phyloP scores from a whole-genome alignment of 805 yeast species.

The Wickerhamiella allomyrinae region DNA sequence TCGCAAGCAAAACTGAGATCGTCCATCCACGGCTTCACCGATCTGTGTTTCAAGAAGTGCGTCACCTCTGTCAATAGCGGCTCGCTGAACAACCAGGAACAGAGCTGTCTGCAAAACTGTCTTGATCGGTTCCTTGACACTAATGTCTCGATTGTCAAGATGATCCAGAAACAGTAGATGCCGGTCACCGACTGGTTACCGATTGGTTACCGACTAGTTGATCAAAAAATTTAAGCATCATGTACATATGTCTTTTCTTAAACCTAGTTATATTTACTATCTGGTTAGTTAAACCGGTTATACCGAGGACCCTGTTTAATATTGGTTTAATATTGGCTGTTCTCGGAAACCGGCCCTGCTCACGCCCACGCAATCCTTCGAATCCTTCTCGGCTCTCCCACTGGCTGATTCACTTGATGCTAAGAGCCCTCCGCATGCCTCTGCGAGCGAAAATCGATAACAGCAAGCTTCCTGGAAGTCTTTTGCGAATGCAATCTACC shows the following conservation, averaged over 20 bases:
- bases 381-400: too few relatives aligned
- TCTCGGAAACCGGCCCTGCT: too few relatives aligned
- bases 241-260: too few relatives aligned
- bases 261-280: too few relatives aligned
- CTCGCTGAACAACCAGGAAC: constrained; percentile 44
- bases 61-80: constrained; percentile 30
- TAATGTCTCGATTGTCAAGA: constrained; percentile 67
- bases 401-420: not conserved
- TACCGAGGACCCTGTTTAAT: too few relatives aligned
- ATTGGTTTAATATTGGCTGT: too few relatives aligned
- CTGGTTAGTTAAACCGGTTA: too few relatives aligned
- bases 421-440: constrained; percentile 19
- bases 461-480: not conserved
- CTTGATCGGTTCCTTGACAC: constrained; percentile 77
- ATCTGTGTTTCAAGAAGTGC: constrained; percentile 82
- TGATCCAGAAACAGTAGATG: constrained; percentile 12
- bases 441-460: constrained; percentile 22
- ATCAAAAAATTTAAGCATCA: too few relatives aligned
- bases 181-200: too few relatives aligned
- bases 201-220: too few relatives aligned
- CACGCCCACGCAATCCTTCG: too few relatives aligned
- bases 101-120: constrained; percentile 63
- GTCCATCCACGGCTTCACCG: constrained; percentile 75
- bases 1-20: constrained; percentile 69
- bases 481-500: not conserved